Percentiles rank a stretch among this genome's conserved stretches.
Conservation (phyloP, 306 rosid genomes). For the Delonix regia region DNA sequence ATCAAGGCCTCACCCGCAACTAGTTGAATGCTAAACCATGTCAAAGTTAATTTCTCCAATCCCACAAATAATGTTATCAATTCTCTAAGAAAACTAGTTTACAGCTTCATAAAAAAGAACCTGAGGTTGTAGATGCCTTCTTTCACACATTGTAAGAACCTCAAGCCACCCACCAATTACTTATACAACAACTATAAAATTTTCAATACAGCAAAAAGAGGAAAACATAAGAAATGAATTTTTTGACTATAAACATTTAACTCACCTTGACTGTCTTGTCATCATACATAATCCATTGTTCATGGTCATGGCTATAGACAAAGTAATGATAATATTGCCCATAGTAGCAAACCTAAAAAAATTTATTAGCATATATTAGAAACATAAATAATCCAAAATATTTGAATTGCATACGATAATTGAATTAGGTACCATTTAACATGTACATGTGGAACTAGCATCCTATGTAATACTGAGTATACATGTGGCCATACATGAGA, state of each 20-base stretch:
- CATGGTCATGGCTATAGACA: no score
- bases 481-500: not conserved
- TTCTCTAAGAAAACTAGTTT: slow-evolving; percentile 61
- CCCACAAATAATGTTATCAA: slow-evolving; percentile 37
- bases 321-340: no score
- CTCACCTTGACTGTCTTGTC: no score
- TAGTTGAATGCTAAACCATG: slow-evolving; percentile 36
- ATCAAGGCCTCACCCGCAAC: slow-evolving; percentile 41
- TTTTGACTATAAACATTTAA: no score
- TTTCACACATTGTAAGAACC: slow-evolving; percentile 79
- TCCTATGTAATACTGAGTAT: no score
- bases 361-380: no score
- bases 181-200: slow-evolving; percentile 46
- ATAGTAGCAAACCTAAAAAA: no score
- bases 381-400: no score
- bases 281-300: no score
- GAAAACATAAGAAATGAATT: slow-evolving; percentile 6
- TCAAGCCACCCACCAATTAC: slow-evolving; percentile 89
- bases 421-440: no score
- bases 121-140: slow-evolving; percentile 93
- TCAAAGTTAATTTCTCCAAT: slow-evolving; percentile 44
- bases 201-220: slow-evolving; percentile 29
- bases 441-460: no score
- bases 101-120: slow-evolving; percentile 95
- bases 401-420: no score